A percentile compares a stretch with the other conserved stretches of the same genome.
Evolutionary conservation across 768 basidiomycete genomes (phyloP).

Genomic region (Lentinula lateritia): DNA sequence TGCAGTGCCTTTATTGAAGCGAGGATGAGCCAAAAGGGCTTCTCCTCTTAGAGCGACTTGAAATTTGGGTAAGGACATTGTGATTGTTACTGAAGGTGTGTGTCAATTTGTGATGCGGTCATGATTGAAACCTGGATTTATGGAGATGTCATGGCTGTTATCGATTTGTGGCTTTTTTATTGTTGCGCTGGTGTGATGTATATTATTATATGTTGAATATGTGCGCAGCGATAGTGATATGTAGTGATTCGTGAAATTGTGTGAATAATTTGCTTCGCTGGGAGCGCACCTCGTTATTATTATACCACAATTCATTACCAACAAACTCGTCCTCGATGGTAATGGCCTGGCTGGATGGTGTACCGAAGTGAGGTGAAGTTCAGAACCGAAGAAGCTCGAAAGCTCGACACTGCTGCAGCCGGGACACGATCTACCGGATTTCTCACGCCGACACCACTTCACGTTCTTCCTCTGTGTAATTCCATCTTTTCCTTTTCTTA

Average conservation of each 20-base stretch:
- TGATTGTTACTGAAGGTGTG: not conserved
- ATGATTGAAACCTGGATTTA: not conserved
- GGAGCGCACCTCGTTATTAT: too few species aligned
- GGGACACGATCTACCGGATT: not conserved
- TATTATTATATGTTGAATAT: too few species aligned
- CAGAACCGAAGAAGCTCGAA: not conserved
- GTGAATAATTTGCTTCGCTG: too few species aligned
- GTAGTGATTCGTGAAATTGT: too few species aligned
- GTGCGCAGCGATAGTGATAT: too few species aligned
- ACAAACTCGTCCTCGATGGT: too few species aligned
- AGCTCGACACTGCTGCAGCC: too few species aligned
- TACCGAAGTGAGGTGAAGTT: too few species aligned
- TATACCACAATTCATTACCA: too few species aligned
- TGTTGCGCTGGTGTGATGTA: too few species aligned
- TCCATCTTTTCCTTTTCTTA: not conserved
- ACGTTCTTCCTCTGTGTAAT: not conserved
- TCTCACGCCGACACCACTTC: not conserved
- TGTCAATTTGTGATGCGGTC: not conserved
- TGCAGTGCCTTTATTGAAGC: conserved; percentile 77
- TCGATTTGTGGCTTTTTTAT: not conserved
- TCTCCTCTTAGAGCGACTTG: conserved; percentile 57
- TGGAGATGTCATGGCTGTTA: not conserved
- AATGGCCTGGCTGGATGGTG: too few species aligned
- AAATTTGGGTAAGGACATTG: conserved; percentile 6
- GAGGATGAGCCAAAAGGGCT: conserved; percentile 55